Evolutionary conservation across 208 protist species (phyloP).

Genomic region (Crithidia fasciculata): DNA sequence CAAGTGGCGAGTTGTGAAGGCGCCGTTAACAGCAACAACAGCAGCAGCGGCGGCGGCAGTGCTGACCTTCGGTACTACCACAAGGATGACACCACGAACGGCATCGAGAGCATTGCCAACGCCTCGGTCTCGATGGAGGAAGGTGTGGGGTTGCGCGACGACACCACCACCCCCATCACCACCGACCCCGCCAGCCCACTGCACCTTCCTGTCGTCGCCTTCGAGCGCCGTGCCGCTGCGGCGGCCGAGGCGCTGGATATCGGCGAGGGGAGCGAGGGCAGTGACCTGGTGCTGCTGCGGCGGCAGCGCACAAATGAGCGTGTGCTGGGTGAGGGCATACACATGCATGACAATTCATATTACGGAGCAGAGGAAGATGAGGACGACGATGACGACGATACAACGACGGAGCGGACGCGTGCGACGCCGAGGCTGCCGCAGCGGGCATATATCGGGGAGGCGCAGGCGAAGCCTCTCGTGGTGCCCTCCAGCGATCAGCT

Average conservation of each 20-base stretch:
- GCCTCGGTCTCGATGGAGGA: background rate
- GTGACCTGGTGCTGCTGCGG: background rate
- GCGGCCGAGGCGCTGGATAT: conserved; percentile 25
- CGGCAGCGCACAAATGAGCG: background rate
- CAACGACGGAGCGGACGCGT: background rate
- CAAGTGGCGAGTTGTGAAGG: background rate
- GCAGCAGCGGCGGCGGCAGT: background rate
- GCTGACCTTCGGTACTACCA: no score
- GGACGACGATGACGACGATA: background rate
- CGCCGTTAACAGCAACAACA: background rate
- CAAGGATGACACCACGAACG: background rate
- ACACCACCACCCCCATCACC: background rate
- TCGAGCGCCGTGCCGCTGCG: conserved; percentile 17
- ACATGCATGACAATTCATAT: conserved; percentile 12
- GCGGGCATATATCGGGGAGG: background rate
- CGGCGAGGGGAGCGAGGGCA: conserved; percentile 8
- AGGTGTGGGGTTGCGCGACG: no score
- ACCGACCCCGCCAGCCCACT: conserved; percentile 18
- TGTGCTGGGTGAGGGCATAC: conserved; percentile 11
- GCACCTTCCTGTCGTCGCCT: conserved; percentile 31
- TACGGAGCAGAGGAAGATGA: background rate
- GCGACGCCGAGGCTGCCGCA: background rate
- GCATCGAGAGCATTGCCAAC: background rate
- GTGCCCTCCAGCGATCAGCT: background rate
- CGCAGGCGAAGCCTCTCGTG: background rate